Conservation (phyloP, 495 filamentous ascomycete genomes). For the Penicillium verhagenii region DNA sequence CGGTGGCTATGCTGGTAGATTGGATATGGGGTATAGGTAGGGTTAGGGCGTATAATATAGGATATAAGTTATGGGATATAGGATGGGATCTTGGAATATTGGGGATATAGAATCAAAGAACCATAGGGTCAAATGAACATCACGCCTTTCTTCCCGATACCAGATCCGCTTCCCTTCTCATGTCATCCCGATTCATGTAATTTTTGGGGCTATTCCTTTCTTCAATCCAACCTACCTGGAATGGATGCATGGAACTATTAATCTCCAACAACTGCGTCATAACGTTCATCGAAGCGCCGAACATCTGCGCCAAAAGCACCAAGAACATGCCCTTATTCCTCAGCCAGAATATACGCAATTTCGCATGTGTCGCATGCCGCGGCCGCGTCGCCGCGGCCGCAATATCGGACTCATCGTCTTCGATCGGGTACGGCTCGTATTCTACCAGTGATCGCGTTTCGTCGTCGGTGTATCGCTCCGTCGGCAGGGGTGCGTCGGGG, state of each 20-base stretch:
- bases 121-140: no score
- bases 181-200: no score
- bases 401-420: conserved; percentile 11
- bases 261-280: conserved; percentile 75
- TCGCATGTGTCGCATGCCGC: conserved; percentile 28
- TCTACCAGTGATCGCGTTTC: conserved; percentile 8
- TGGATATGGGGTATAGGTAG: no score
- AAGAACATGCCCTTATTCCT: conserved; percentile 73
- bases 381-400: conserved; percentile 8
- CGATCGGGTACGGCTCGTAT: conserved; percentile 25
- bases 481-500: conserved; percentile 24
- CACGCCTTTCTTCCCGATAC: no score
- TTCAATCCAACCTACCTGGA: conserved; percentile 55
- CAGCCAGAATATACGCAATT: conserved; percentile 35
- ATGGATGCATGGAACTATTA: conserved; percentile 73
- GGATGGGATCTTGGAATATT: no score
- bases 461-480: conserved; percentile 14
- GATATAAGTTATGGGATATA: no score
- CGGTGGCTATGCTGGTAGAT: no score
- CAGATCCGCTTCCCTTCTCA: no score
- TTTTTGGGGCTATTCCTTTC: no score
- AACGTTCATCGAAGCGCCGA: conserved; percentile 87
- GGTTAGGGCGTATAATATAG: no score
- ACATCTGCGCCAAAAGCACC: conserved; percentile 75
- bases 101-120: no score